Evolutionary conservation across 345 rosid species (phyloP).

Genomic region (Salix viminalis): DNA sequence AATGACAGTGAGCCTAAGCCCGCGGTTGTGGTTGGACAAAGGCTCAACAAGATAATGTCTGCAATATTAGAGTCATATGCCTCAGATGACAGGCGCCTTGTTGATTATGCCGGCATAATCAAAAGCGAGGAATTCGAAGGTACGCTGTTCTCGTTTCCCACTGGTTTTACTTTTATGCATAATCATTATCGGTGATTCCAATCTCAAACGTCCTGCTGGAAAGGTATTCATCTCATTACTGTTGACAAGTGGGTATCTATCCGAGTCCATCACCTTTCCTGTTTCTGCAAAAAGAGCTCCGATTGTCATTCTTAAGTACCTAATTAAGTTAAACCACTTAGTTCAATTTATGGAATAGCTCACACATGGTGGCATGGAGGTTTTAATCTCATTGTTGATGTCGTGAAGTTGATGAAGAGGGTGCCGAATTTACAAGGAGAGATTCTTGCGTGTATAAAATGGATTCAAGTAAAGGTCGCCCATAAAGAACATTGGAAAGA

Average conservation of each 20-base stretch:
- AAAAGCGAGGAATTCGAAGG: conserved; percentile 87
- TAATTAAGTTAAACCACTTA: background rate
- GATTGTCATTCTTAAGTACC: background rate
- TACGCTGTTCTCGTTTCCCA: conserved; percentile 4
- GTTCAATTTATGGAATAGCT: background rate
- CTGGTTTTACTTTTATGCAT: background rate
- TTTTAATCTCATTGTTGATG: background rate
- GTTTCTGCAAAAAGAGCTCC: background rate
- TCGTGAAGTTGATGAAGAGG: background rate
- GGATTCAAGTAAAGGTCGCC: background rate
- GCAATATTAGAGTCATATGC: conserved; percentile 75
- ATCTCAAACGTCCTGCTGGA: background rate
- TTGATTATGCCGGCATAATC: conserved; percentile 60
- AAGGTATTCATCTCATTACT: background rate
- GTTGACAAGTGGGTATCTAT: background rate
- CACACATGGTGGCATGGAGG: background rate
- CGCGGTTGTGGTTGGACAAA: conserved; percentile 43
- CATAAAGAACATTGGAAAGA: background rate
- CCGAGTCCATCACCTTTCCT: background rate
- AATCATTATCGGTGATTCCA: background rate
- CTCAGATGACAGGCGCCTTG: conserved; percentile 54
- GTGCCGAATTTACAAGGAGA: background rate
- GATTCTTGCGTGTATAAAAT: background rate
- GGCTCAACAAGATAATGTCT: conserved; percentile 63
- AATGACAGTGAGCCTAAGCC: conserved; percentile 57